Conservation (phyloP, 2,329 filamentous ascomycete species). For the Trichoderma afroharzianum region DNA sequence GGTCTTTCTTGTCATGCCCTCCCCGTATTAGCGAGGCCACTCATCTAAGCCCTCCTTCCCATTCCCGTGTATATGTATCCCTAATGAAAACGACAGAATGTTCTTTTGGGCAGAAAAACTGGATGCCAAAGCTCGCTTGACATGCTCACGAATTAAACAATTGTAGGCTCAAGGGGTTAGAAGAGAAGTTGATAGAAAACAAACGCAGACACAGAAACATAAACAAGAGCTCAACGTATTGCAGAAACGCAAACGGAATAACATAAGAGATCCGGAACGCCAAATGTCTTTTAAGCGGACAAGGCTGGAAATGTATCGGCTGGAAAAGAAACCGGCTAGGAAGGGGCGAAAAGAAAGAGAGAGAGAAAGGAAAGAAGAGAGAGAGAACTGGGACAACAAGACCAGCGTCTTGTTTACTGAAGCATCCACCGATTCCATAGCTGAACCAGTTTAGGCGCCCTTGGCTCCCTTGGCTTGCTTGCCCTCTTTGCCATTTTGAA, state of each 20-base stretch:
- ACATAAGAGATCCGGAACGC: background rate
- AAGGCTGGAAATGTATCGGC: background rate
- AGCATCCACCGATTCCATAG: too few species aligned
- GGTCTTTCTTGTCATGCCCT: background rate
- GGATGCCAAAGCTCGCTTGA: slow-evolving; percentile 4
- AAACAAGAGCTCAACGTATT: background rate
- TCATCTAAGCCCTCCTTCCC: background rate
- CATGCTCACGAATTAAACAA: background rate
- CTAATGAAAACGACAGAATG: background rate
- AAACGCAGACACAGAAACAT: background rate
- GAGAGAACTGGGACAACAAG: background rate
- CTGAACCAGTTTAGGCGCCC: background rate
- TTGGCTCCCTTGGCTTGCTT: background rate
- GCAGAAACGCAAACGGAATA: too few species aligned
- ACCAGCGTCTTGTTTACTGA: background rate
- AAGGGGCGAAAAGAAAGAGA: background rate
- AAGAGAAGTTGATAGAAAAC: background rate
- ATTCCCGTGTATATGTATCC: background rate
- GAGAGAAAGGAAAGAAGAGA: background rate
- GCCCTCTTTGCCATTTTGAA: background rate
- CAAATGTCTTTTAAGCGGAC: background rate
- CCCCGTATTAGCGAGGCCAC: background rate
- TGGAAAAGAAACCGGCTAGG: background rate
- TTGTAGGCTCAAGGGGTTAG: background rate
- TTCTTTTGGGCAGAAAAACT: background rate